phyloP scores from a whole-genome alignment of 2,329 filamentous ascomycete genomes.

The Hypomyces perniciosus region DNA sequence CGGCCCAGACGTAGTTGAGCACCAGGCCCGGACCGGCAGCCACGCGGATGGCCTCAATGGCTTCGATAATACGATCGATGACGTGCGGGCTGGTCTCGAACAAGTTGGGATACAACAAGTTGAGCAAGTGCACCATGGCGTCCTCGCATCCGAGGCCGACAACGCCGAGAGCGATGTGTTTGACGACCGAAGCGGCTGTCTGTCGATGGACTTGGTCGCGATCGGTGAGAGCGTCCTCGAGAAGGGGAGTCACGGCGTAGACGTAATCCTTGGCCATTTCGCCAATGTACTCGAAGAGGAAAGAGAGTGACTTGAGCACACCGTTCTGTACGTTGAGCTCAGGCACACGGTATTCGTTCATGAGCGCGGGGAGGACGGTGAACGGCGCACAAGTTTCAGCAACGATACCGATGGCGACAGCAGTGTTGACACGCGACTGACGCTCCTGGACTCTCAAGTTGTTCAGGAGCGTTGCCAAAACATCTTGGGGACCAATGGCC shows the following conservation, averaged over 20 bases:
- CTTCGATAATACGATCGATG: constrained; percentile 95
- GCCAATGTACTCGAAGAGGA: constrained; percentile 98
- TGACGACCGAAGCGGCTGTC: constrained; percentile 92
- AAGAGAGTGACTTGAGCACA: constrained; percentile 92
- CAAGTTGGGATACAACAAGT: constrained; percentile 91
- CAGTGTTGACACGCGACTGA: constrained; percentile 96
- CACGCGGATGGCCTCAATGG: constrained; percentile 91
- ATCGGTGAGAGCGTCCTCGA: constrained; percentile 96
- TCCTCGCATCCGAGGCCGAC: constrained; percentile 96
- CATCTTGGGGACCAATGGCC: constrained; percentile 95
- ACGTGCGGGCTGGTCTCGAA: constrained; percentile 98
- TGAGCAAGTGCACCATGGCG: constrained; percentile 95
- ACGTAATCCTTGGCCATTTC: constrained; percentile 99
- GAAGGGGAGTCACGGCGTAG: constrained; percentile 90
- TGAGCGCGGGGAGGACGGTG: constrained; percentile 93
- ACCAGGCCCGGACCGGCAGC: constrained; percentile 87
- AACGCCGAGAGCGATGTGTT: constrained; percentile 96
- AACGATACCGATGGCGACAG: constrained; percentile 96
- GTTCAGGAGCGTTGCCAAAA: constrained; percentile 90
- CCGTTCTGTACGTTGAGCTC: constrained; percentile 99
- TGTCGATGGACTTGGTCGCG: constrained; percentile 97
- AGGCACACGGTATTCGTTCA: constrained; percentile 98
- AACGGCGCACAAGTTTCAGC: constrained; percentile 98
- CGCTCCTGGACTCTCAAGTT: constrained; percentile 96
- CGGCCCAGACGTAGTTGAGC: constrained; percentile 98